Evolutionary conservation across 2,329 filamentous ascomycete species (phyloP), one percentile per base, ranked within the genome.

Genomic region (Rhinocladiella mackenziei): DNA sequence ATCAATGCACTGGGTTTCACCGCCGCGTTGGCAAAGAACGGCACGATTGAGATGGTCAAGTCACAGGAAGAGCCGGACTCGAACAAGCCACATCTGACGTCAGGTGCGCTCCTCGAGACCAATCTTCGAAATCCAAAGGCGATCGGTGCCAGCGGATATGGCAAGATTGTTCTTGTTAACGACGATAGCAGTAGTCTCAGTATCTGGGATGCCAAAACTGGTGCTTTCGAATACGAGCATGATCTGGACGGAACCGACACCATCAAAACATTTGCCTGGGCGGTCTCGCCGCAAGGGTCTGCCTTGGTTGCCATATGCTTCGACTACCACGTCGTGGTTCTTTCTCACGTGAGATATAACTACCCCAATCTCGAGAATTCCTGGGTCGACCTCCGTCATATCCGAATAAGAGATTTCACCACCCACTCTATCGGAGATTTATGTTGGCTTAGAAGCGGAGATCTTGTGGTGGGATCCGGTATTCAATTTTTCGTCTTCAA

Each of bases 291-390:
- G 0, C 87, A 94, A 62, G 81, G 81, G 36, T 88, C 95, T 59
- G 91, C 86, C 1, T 89, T 96, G 43, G 72, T 96, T 14, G 87
- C 89, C 1, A 86, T 96, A n/a, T 89, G 89, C 0, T 95, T 95
- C 59, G 83, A 84, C n/a, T 86, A 89, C 53, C 80, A 84, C 44
- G 83, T 96, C 4, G 67, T 94, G 20, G 73, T 96, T 2, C 76
- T 95, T 18, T 83, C 85, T 4, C 89, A 96, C 60, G 81, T 94
- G 68, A 84, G 89, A 9, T 96, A 92, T 60, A 88, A 95, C 64
- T 95, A 95, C 61, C 73, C 95, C 13, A 88, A 89, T 58, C 83
- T 86, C 49, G 84, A 85, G 1, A 86, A 88, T n/a, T 87, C 89
- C 0, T 96, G 89, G 89, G 84, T 86, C 1, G 75, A 84, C 17